Conservation (phyloP, 2,329 filamentous ascomycete genomes). For the Amesomyces nigricolor region DNA sequence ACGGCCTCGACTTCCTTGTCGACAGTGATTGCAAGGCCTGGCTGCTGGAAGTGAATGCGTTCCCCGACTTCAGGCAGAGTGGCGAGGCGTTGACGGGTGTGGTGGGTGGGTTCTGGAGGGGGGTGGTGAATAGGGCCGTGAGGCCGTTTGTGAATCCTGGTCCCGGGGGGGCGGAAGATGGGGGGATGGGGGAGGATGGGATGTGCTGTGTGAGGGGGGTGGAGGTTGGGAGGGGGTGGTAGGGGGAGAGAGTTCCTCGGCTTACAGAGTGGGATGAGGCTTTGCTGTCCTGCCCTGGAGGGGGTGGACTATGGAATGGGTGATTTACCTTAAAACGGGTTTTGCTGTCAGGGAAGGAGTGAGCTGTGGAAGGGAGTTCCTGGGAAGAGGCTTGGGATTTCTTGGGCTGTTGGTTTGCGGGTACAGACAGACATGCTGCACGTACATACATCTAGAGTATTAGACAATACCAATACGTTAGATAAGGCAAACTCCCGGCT, state of each 20-base stretch:
- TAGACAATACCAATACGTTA: not conserved
- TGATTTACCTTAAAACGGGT: too few species aligned
- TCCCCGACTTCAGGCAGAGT: conserved; percentile 92
- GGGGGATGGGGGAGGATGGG: conserved; percentile 30
- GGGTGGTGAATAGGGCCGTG: conserved; percentile 63
- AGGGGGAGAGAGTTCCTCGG: too few species aligned
- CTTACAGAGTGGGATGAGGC: too few species aligned
- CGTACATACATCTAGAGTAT: not conserved
- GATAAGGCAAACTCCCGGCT: not conserved
- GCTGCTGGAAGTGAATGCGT: conserved; percentile 90
- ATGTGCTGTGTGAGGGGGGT: conserved; percentile 50
- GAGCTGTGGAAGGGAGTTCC: too few species aligned
- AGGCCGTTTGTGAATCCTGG: conserved; percentile 58
- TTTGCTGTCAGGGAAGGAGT: too few species aligned
- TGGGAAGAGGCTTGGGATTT: not conserved
- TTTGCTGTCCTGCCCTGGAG: too few species aligned
- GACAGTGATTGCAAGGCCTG: conserved; percentile 59
- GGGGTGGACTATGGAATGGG: too few species aligned
- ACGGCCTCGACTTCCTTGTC: conserved; percentile 85
- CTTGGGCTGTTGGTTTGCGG: not conserved
- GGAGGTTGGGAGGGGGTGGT: conserved; percentile 46
- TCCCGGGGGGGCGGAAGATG: conserved; percentile 21
- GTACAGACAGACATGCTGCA: not conserved
- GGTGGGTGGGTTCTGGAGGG: conserved; percentile 71
- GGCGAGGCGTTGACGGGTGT: conserved; percentile 66